These are phyloP conservation scores for Leccinum uliginosum DNA, from an alignment of 768 basidiomycete genomes.

Conservation along the genomic window DNA sequence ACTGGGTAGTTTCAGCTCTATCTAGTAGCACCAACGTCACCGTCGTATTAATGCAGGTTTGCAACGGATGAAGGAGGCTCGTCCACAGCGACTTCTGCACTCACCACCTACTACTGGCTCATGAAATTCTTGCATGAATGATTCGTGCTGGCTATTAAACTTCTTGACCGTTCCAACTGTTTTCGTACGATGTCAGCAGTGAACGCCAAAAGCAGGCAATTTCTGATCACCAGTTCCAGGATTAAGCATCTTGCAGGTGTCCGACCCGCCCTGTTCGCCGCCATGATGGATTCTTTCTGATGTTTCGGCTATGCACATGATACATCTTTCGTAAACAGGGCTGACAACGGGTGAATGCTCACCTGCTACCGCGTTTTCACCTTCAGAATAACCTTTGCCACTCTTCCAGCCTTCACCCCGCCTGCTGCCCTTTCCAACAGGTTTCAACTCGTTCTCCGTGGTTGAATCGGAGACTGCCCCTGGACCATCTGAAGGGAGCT, in stretches of 20 bases:
- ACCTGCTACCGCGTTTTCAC: not conserved
- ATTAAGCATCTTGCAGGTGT: not conserved
- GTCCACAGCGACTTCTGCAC: too few species aligned
- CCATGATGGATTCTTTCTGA: not conserved
- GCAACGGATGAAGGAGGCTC: too few species aligned
- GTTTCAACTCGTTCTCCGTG: not conserved
- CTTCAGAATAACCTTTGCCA: not conserved
- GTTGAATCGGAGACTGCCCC: not conserved
- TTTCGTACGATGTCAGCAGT: too few species aligned
- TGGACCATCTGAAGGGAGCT: not conserved
- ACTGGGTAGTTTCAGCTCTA: not conserved
- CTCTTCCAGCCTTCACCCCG: not conserved
- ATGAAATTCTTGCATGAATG: too few species aligned
- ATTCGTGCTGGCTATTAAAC: too few species aligned
- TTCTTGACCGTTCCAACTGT: too few species aligned
- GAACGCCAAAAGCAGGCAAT: too few species aligned
- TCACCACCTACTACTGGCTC: too few species aligned
- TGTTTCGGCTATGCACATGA: not conserved
- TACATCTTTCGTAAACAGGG: not conserved
- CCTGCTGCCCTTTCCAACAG: not conserved
- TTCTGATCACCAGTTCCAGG: too few species aligned
- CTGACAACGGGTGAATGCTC: not conserved
- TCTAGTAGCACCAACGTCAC: not conserved
- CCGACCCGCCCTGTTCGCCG: not conserved
- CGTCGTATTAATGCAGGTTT: too few species aligned